Base-by-base conservation (phyloP, 257 asterid species). In the Solanum rostratum region DNA sequence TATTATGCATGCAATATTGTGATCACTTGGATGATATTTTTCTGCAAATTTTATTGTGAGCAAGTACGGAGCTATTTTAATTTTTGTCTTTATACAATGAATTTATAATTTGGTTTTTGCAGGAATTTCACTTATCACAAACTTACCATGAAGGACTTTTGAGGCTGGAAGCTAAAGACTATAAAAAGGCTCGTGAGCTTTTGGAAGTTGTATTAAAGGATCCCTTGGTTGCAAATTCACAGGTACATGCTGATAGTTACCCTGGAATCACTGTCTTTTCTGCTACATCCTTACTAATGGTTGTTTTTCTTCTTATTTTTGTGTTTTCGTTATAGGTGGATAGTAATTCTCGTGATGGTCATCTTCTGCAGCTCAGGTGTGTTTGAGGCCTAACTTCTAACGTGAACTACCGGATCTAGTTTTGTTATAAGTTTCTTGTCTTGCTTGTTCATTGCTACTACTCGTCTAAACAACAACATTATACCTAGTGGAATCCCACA, bases 361-460 rank as follows among this genome's bases (percentile, higher is more conserved):
- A 97, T 86, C 97, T 97, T 85, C 87, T 92, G 85, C 99, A 94
- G 91, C 98, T 97, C 91, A 97, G 99, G 99, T 95, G 88, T 70
- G 84, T 59, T 86, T 66, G 85, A 70, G 85, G 68, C 78, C 30
- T 55, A 49, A 12, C 71, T 60, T 79, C 59, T 27, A 27, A 50
- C 62, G 27, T 19, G 41, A 27, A 76, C 45, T 76, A 16, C 63
- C 54, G 16, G 60, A 24, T 76, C 62, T 29, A 27, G 49, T 27
- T 76, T 50, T 50, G 18, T 76, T 76, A 18, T 76, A 49, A 76
- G 27, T 76, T 71, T 50, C 45, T 49, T 76, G 45, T 76, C 82
- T 15, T 71, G 6, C 53, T 70, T 74, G 22, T 3, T 76, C 27
- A 41, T 74, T 74, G n/a, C n/a, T n/a, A n/a, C n/a, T n/a, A n/a